phyloP scores from a whole-genome alignment of 2,329 filamentous ascomycete genomes.

The Alternaria novae-zelandiae region DNA sequence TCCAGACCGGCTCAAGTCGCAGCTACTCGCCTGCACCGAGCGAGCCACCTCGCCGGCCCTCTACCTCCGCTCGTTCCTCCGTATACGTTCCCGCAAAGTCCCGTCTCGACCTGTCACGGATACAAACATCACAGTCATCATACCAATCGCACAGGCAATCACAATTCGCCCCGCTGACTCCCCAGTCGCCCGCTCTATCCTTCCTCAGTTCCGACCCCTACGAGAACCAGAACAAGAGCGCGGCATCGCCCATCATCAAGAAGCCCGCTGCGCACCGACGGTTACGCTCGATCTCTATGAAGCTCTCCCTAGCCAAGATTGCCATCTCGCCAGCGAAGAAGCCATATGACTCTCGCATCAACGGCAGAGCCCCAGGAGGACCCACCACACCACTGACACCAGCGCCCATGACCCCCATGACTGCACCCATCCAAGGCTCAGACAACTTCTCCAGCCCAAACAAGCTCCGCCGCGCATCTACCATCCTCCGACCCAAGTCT shows the following conservation, averaged over 20 bases:
- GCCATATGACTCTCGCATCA: slow-evolving; percentile 38
- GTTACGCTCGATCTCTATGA: slow-evolving; percentile 46
- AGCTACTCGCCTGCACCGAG: slow-evolving; percentile 33
- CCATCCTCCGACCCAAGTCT: slow-evolving; percentile 36
- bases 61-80: slow-evolving; percentile 35
- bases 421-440: slow-evolving; percentile 35
- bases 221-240: slow-evolving; percentile 37
- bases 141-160: slow-evolving; percentile 23
- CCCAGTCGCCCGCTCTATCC: slow-evolving; percentile 40
- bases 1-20: slow-evolving; percentile 30
- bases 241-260: slow-evolving; percentile 44
- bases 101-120: slow-evolving; percentile 22
- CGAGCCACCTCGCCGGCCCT: slow-evolving; percentile 29
- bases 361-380: slow-evolving; percentile 29
- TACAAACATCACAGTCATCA: slow-evolving; percentile 23
- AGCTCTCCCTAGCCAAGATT: slow-evolving; percentile 47
- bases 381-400: slow-evolving; percentile 37
- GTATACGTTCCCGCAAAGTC: slow-evolving; percentile 32
- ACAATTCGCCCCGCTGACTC: slow-evolving; percentile 34
- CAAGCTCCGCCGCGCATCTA: slow-evolving; percentile 41
- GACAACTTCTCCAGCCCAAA: slow-evolving; percentile 26
- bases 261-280: slow-evolving; percentile 44
- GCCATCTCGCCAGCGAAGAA: slow-evolving; percentile 44
- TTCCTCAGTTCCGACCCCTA: slow-evolving; percentile 50
- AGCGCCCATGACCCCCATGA: slow-evolving; percentile 40